These are phyloP conservation scores for Cicer cuneatum DNA, from an alignment of 306 rosid genomes.

Conservation along the genomic window DNA sequence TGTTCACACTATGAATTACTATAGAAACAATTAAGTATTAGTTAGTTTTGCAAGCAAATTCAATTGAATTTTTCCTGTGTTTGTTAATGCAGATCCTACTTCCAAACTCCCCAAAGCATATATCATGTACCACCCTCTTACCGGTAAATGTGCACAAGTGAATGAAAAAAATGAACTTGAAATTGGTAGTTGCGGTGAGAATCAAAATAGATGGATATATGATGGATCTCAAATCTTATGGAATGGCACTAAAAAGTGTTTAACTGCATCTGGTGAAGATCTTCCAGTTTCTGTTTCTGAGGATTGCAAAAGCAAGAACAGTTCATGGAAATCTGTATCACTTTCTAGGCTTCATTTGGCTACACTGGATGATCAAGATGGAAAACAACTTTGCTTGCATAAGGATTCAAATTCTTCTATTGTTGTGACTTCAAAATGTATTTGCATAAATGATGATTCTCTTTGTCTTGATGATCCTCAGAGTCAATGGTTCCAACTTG, in stretches of 20 bases:
- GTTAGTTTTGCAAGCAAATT: too few relatives aligned
- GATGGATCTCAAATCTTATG: conserved; percentile 33
- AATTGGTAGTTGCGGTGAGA: conserved; percentile 53
- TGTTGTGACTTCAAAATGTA: conserved; percentile 52
- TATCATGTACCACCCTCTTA: conserved; percentile 52
- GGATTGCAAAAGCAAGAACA: conserved; percentile 47
- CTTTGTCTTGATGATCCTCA: conserved; percentile 55
- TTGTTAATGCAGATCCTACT: conserved; percentile 55
- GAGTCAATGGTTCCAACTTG: conserved; percentile 61
- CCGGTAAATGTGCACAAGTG: conserved; percentile 53
- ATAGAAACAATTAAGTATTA: too few relatives aligned
- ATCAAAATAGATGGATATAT: conserved; percentile 46
- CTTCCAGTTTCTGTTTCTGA: conserved; percentile 42
- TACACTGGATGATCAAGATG: conserved; percentile 8
- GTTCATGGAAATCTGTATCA: conserved; percentile 50
- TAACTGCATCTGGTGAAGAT: conserved; percentile 48
- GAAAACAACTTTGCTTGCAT: conserved; percentile 47
- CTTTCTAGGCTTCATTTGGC: conserved; percentile 57
- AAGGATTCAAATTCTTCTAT: conserved; percentile 46
- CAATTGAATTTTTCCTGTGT: not conserved
- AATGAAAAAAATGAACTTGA: conserved; percentile 49
- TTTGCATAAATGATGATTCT: conserved; percentile 51
- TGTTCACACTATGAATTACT: too few relatives aligned
- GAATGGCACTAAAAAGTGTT: conserved; percentile 35
- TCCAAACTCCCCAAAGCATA: conserved; percentile 36